A percentile compares a stretch with the other conserved stretches of the same genome.
Evolutionary conservation across 1,284 basidiomycete species (phyloP).

Genomic region (Rhizoctonia solani): DNA sequence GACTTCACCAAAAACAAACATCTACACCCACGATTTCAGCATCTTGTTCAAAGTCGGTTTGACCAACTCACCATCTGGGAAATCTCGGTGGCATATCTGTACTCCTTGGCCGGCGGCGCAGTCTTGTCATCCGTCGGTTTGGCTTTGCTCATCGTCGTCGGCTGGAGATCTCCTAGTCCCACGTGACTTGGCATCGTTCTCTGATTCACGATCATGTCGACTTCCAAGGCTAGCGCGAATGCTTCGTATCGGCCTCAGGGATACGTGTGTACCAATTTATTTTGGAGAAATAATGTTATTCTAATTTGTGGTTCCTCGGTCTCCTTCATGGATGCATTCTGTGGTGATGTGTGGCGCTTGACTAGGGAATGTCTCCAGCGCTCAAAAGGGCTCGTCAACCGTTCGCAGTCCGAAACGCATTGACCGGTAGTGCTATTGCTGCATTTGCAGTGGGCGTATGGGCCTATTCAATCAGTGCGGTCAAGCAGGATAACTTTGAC

Average conservation of each 20-base stretch:
- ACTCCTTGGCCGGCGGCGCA: slow-evolving; percentile 51
- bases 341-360: too few species aligned
- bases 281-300: not conserved
- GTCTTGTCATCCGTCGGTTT: slow-evolving; percentile 31
- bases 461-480: slow-evolving; percentile 90
- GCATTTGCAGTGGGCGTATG: slow-evolving; percentile 85
- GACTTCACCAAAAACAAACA: slow-evolving; percentile 97
- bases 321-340: not conserved
- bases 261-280: slow-evolving; percentile 30
- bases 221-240: slow-evolving; percentile 32
- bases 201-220: slow-evolving; percentile 18
- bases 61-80: slow-evolving; percentile 68
- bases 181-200: slow-evolving; percentile 9
- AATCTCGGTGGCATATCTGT: slow-evolving; percentile 79
- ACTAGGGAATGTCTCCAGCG: slow-evolving; percentile 82
- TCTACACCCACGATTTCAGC: slow-evolving; percentile 52
- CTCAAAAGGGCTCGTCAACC: slow-evolving; percentile 86
- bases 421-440: slow-evolving; percentile 75
- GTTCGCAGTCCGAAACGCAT: slow-evolving; percentile 75
- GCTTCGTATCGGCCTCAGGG: slow-evolving; percentile 38
- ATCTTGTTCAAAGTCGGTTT: not conserved
- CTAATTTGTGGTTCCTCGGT: slow-evolving; percentile 1
- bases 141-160: slow-evolving; percentile 39
- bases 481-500: slow-evolving; percentile 90
- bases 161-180: slow-evolving; percentile 20